These are phyloP conservation scores for Komagataella kurtzmanii DNA, from an alignment of 805 yeast species.

Conservation along the genomic window DNA sequence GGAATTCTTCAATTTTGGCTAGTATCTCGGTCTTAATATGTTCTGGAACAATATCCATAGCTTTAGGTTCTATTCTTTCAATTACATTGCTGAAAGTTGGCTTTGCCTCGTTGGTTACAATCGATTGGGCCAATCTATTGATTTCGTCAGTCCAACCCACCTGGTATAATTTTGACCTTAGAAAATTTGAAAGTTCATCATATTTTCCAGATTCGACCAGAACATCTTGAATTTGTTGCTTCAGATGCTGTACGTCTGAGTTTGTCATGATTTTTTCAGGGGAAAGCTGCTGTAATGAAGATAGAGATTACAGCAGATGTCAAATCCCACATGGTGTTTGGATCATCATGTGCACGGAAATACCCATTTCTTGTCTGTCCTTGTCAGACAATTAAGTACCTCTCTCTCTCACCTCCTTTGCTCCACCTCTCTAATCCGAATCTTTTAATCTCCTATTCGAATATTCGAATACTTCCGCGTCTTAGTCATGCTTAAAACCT, in stretches of 20 bases:
- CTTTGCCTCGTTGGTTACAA: slow-evolving; percentile 19
- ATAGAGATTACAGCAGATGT: neutral
- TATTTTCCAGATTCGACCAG: slow-evolving; percentile 71
- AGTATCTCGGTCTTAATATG: slow-evolving; percentile 47
- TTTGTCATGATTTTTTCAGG: slow-evolving; percentile 5
- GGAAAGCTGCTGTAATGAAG: neutral
- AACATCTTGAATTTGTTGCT: slow-evolving; percentile 54
- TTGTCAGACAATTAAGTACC: too few species aligned
- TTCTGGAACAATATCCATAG: slow-evolving; percentile 56
- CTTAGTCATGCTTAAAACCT: neutral
- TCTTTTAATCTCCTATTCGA: neutral
- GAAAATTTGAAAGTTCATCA: slow-evolving; percentile 51
- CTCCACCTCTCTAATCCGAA: neutral
- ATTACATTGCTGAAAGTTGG: slow-evolving; percentile 41
- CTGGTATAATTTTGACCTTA: slow-evolving; percentile 54
- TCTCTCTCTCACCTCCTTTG: too few species aligned
- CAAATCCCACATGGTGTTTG: neutral
- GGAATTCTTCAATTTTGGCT: slow-evolving; percentile 41
- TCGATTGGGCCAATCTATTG: slow-evolving; percentile 13
- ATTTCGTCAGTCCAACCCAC: slow-evolving; percentile 83
- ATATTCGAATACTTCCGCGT: neutral
- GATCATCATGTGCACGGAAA: neutral
- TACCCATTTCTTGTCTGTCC: too few species aligned
- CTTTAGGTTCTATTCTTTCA: slow-evolving; percentile 45
- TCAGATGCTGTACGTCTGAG: slow-evolving; percentile 17